Evolutionary conservation across 148 eudicot genomes (phyloP).

Genomic region (Amaranthus palmeri): DNA sequence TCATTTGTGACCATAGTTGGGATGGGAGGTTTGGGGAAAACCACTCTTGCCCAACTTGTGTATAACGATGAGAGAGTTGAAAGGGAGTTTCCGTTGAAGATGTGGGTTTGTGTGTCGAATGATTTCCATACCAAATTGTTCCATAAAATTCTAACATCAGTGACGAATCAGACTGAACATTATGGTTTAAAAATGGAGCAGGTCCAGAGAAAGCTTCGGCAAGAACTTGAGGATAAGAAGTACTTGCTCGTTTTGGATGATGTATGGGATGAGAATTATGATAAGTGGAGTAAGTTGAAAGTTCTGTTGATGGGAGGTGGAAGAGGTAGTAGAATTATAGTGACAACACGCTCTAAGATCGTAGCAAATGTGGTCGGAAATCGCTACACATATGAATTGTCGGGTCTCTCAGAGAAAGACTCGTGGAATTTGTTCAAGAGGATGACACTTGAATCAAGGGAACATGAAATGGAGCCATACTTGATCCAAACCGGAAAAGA

Average conservation of each 20-base stretch:
- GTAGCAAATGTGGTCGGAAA: constrained; percentile 25
- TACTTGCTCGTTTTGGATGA: constrained; percentile 34
- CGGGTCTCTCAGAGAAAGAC: constrained; percentile 25
- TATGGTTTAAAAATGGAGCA: constrained; percentile 11
- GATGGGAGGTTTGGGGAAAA: constrained; percentile 37
- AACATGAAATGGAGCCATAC: not conserved
- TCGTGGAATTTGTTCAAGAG: constrained; percentile 30
- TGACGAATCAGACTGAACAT: not conserved
- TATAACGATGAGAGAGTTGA: constrained; percentile 16
- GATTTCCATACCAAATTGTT: constrained; percentile 20
- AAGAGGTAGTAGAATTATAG: constrained; percentile 31
- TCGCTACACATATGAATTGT: constrained; percentile 3
- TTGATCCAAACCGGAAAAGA: constrained; percentile 24
- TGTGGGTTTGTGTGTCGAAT: constrained; percentile 34
- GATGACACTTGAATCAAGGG: constrained; percentile 22
- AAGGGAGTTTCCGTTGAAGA: constrained; percentile 19
- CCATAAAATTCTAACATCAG: constrained; percentile 13
- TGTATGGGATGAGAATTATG: constrained; percentile 26
- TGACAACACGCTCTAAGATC: constrained; percentile 34
- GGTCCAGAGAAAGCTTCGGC: constrained; percentile 12
- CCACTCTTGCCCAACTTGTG: constrained; percentile 27
- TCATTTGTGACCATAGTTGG: constrained; percentile 27
- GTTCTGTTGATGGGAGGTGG: constrained; percentile 17
- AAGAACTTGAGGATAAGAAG: constrained; percentile 13
- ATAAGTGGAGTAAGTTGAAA: constrained; percentile 17